Conservation (phyloP, 306 rosid species). For the Erythrophleum fordii region DNA sequence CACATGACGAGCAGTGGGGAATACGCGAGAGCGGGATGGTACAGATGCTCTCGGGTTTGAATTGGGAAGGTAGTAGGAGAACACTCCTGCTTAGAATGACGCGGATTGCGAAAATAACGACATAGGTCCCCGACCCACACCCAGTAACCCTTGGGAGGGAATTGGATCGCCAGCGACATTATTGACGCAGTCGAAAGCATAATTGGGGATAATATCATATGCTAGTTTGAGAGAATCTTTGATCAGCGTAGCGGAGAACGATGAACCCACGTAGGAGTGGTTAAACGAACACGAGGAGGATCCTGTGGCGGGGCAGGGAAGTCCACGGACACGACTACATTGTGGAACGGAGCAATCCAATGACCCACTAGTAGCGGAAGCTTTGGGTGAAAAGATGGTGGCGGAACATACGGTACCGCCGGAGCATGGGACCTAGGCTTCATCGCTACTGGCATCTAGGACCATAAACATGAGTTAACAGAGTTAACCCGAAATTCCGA, state of each 20-base stretch:
- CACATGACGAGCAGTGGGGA: not conserved
- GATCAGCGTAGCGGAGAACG: not conserved
- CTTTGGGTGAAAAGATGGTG: not conserved
- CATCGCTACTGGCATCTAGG: not conserved
- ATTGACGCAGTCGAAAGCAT: not conserved
- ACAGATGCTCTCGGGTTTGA: not conserved
- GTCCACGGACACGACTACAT: not conserved
- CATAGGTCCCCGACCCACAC: not conserved
- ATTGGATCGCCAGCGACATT: not conserved
- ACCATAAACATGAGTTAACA: not conserved
- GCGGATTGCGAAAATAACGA: not conserved
- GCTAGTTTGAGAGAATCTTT: not conserved
- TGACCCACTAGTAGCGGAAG: not conserved
- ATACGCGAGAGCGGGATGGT: not conserved
- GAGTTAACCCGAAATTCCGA: not conserved
- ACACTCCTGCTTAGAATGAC: not conserved
- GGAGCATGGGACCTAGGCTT: not conserved
- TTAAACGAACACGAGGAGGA: not conserved
- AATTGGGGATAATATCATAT: not conserved
- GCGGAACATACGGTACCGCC: not conserved
- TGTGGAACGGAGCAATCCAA: not conserved
- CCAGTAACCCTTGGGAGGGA: not conserved
- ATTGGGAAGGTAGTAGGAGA: conserved; percentile 12
- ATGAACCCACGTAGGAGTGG: not conserved
- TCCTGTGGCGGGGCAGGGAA: not conserved